A percentile compares a stretch with the other conserved stretches of the same genome.
Conservation (phyloP, 1,139 yeast genomes). For the Diutina neorugosa region DNA sequence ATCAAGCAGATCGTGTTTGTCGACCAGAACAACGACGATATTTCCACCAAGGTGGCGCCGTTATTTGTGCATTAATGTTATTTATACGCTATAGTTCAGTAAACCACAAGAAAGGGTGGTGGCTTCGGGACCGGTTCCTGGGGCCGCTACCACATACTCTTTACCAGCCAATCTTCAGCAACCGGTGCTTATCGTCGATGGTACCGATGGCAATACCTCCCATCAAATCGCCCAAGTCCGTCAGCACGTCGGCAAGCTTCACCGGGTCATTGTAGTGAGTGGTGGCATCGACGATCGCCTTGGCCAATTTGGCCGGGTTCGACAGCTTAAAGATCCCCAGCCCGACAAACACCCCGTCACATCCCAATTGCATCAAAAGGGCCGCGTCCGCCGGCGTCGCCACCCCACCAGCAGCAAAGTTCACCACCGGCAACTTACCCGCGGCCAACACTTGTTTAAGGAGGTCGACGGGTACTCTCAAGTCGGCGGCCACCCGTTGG, state of each 20-base stretch:
- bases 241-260: constrained; percentile 56
- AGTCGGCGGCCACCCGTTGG: constrained; percentile 37
- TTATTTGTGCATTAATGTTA: not conserved
- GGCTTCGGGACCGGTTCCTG: no score
- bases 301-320: constrained; percentile 67
- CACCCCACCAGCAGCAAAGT: constrained; percentile 86
- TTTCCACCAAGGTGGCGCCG: constrained; percentile 7
- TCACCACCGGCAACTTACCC: constrained; percentile 72
- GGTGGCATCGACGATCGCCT: constrained; percentile 73
- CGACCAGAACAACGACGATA: constrained; percentile 22
- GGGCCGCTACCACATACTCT: no score
- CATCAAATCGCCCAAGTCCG: constrained; percentile 71
- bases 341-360: constrained; percentile 88
- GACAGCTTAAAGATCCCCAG: constrained; percentile 74
- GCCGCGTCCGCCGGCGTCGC: constrained; percentile 91
- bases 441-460: constrained; percentile 39
- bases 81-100: not conserved
- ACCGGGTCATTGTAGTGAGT: constrained; percentile 59
- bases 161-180: constrained; percentile 9
- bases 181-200: constrained; percentile 34
- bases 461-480: constrained; percentile 48
- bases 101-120: no score
- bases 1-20: constrained; percentile 26
- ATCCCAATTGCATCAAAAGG: constrained; percentile 80
- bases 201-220: constrained; percentile 50